These are phyloP conservation scores for Cordyceps javanica DNA, from an alignment of 2,329 filamentous ascomycete genomes.

Conservation along the genomic window DNA sequence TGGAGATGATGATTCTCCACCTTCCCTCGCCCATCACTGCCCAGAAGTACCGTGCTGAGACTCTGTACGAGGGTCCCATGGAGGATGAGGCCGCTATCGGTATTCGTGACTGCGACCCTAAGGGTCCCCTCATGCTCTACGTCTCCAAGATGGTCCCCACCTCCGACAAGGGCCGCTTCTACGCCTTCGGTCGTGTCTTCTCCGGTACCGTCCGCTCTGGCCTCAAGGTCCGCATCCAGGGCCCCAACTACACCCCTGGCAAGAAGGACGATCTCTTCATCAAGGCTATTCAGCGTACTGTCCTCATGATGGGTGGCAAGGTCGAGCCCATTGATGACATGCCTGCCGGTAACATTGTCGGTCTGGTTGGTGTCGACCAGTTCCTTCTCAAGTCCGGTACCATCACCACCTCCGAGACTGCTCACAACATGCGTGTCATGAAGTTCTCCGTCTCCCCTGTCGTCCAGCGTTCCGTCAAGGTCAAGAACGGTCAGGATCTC, in stretches of 20 bases:
- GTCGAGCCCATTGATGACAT: constrained; percentile 99
- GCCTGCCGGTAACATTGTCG: constrained; percentile 98
- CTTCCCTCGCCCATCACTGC: constrained; percentile 92
- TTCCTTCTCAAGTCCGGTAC: constrained; percentile 99
- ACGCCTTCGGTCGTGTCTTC: constrained; percentile 99
- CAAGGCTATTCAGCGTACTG: constrained; percentile 99
- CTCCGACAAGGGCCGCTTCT: constrained; percentile 99
- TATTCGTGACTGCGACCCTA: constrained; percentile 98
- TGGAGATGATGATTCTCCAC: constrained; percentile 99
- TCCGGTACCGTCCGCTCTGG: constrained; percentile 95
- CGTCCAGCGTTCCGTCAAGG: constrained; percentile 96
- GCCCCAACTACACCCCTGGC: constrained; percentile 95
- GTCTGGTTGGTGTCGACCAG: constrained; percentile 98
- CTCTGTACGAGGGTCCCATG: constrained; percentile 92
- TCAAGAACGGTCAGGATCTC: constrained; percentile 99
- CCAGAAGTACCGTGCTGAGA: constrained; percentile 97
- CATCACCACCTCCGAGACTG: constrained; percentile 91
- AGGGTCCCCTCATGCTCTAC: constrained; percentile 99
- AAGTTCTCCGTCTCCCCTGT: constrained; percentile 99
- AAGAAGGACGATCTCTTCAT: constrained; percentile 99
- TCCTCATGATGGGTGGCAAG: constrained; percentile 99
- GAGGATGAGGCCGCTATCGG: constrained; percentile 91
- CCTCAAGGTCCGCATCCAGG: constrained; percentile 99
- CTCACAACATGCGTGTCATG: constrained; percentile 99
- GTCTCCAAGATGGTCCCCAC: constrained; percentile 99